Evolutionary conservation across 345 rosid genomes (phyloP).

Genomic region (Populus simonii): DNA sequence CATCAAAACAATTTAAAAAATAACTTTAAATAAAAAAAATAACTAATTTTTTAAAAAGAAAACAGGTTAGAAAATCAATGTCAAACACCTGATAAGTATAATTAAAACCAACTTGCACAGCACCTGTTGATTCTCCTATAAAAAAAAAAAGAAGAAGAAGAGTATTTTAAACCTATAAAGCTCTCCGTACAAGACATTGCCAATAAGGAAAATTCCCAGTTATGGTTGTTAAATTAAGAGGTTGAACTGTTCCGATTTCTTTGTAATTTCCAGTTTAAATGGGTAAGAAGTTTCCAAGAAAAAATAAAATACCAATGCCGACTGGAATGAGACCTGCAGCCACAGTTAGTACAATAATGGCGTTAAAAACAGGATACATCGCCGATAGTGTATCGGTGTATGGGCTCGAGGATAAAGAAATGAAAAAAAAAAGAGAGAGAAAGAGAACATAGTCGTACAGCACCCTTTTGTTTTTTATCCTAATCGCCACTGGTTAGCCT

Average conservation of each 20-base stretch:
- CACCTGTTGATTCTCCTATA: slow-evolving; percentile 1
- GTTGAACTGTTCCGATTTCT: background rate
- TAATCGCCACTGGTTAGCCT: background rate
- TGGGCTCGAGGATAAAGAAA: background rate
- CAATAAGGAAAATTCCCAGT: background rate
- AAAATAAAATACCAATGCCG: background rate
- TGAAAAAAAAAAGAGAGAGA: background rate
- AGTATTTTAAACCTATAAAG: background rate
- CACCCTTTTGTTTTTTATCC: background rate
- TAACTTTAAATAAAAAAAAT: no score
- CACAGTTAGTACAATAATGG: background rate
- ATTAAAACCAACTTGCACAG: slow-evolving; percentile 11
- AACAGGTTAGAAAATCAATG: no score
- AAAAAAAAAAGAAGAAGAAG: background rate
- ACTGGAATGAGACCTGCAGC: background rate
- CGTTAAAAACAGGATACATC: background rate
- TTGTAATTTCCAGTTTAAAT: background rate
- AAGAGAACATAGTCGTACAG: background rate
- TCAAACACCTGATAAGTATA: background rate
- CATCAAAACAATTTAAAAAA: no score
- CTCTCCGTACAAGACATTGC: background rate
- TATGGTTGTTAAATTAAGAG: background rate
- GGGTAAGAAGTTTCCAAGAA: background rate
- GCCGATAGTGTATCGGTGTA: no score
- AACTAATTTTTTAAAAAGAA: background rate